Conservation (phyloP, 768 basidiomycete genomes). For the Amanita exitialis region DNA sequence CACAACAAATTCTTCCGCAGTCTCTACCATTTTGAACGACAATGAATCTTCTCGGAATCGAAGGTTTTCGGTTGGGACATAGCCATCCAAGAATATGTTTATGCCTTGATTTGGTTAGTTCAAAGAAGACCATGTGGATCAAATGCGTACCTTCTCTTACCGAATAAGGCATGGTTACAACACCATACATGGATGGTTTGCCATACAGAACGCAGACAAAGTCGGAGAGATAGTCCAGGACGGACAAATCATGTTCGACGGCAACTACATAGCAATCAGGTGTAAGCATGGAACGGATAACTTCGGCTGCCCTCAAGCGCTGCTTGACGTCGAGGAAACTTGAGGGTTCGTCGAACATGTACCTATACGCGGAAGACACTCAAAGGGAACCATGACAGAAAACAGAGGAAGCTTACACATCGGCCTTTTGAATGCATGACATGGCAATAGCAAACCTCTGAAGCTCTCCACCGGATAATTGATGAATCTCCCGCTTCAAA, state of each 20-base stretch:
- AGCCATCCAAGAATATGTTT: slow-evolving; percentile 98
- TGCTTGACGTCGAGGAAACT: slow-evolving; percentile 97
- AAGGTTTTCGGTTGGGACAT: slow-evolving; percentile 96
- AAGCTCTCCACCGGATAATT: slow-evolving; percentile 93
- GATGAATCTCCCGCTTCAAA: slow-evolving; percentile 71
- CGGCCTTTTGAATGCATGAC: slow-evolving; percentile 89
- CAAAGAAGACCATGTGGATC: slow-evolving; percentile 1
- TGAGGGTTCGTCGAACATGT: slow-evolving; percentile 99
- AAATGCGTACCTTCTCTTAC: slow-evolving; percentile 78
- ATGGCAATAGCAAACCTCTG: slow-evolving; percentile 98
- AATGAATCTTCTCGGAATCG: slow-evolving; percentile 95
- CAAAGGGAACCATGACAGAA: slow-evolving; percentile 1
- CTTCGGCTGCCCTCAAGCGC: slow-evolving; percentile 88
- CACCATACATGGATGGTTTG: slow-evolving; percentile 95
- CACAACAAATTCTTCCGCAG: slow-evolving; percentile 78
- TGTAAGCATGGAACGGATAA: slow-evolving; percentile 79
- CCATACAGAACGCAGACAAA: slow-evolving; percentile 98
- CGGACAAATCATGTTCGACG: slow-evolving; percentile 98
- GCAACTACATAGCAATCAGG: slow-evolving; percentile 90
- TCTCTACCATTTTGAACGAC: slow-evolving; percentile 97
- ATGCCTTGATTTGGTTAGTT: slow-evolving; percentile 49
- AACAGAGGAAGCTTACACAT: slow-evolving; percentile 57
- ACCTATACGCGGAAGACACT: slow-evolving; percentile 40
- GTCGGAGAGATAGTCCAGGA: slow-evolving; percentile 96
- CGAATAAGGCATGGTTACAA: slow-evolving; percentile 97